These are phyloP conservation scores for Backusella australiensis DNA, from an alignment of 192 early-diverging fungal species.

Conservation along the genomic window DNA sequence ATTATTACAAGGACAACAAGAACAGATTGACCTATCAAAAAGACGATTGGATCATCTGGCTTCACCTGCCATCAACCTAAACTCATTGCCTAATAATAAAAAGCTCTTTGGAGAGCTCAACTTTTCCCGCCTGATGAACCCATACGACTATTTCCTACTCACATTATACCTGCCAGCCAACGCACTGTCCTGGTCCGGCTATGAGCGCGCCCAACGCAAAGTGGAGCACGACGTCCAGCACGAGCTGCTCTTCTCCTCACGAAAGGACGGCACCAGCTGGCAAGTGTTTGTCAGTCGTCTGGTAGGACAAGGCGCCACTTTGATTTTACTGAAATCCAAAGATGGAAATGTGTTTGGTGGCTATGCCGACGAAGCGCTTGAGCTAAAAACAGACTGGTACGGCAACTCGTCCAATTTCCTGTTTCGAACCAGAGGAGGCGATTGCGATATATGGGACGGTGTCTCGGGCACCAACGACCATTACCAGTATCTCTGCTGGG, in stretches of 20 bases:
- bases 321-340: constrained; percentile 49
- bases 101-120: background rate
- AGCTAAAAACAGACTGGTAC: constrained; percentile 58
- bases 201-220: constrained; percentile 1
- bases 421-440: constrained; percentile 31
- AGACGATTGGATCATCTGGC: background rate
- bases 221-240: constrained; percentile 17
- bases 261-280: constrained; percentile 46
- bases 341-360: constrained; percentile 66
- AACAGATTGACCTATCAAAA: background rate
- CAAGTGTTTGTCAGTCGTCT: constrained; percentile 43
- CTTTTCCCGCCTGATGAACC: constrained; percentile 38
- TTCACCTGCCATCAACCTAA: background rate
- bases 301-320: constrained; percentile 43
- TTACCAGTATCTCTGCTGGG: constrained; percentile 75
- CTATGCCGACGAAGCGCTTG: constrained; percentile 59
- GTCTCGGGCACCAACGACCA: constrained; percentile 57
- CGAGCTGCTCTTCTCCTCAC: constrained; percentile 45
- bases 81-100: background rate
- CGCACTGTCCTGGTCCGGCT: constrained; percentile 17
- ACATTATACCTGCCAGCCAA: constrained; percentile 17
- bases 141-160: constrained; percentile 41
- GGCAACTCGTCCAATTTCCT: constrained; percentile 61
- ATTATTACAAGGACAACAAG: background rate
- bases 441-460: constrained; percentile 22